Base-by-base conservation (phyloP, 2,329 filamentous ascomycete species). In the Chalara sp. region DNA sequence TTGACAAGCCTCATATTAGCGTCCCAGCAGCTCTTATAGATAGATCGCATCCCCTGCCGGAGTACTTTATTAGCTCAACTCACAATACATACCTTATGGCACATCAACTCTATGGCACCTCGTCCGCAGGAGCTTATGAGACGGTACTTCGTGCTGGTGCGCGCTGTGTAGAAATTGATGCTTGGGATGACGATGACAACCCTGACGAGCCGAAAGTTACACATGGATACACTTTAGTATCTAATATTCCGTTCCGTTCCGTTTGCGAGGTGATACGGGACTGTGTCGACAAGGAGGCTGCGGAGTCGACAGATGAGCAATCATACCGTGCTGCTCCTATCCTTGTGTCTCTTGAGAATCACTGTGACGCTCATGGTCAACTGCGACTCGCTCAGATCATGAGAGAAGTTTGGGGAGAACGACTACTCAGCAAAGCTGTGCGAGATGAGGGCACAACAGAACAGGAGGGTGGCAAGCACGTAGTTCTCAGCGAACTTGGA, bases 31-130 rank as follows among this genome's bases (percentile, higher is more conserved):
- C 74, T 48, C 65, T 83, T 10, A 74, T 75, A 6, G 79, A 84
- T 60, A 70, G 79, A 51, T 78, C 75, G 8, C 72, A 80, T 56
- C 78, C 83, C 1, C 68, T 88, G 28, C 78, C 83, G 1, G 81
- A 86, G 56, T 88, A 88, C 66, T 87, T 82, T 61, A 80, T 88
- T 67, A 85, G 80, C 66, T 86, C 82, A 4, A 85, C 80, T 56
- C 84, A 88, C 69, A 88, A 88, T 66, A 88, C 84, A 0, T 88
- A 88, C 59, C 70, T 88, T 30, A 72, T 83, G 59, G 84, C 83
- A 0, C 81, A 87, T 63, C 84, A 88, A 67, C 76, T 88, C 2
- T 84, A 75, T 58, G 84, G 84, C 5, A 70, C 70, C 28, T 84
- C 81, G 1, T 79, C 77, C 3, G 80, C 81, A 6, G 69, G 73